Evolutionary conservation across 148 eudicot genomes (phyloP), one percentile per base, ranked within the genome.

Genomic region (Heliamphora exappendiculata): DNA sequence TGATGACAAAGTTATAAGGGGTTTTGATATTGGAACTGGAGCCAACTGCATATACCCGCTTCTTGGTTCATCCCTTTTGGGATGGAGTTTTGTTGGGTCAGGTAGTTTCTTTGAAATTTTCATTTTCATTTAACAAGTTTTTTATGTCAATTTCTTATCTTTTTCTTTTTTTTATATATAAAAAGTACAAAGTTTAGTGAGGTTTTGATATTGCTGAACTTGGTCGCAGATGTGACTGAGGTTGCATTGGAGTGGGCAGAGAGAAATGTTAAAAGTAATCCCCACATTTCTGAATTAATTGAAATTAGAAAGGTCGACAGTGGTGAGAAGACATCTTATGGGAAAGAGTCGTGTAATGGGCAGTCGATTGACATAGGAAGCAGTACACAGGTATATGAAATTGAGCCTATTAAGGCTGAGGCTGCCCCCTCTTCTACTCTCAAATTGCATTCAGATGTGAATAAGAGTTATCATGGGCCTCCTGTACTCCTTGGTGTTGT

Each of bases 41-140:
- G 94, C 97, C 72, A 94, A 94, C 74, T 94, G 98, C 75, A 94
- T 94, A 22, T 94, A 94, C 79, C 97, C 98, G 24, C 98, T 94
- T 78, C 96, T 94, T 53, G 98, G 98, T 81, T 96, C 97, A 62
- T 89, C 98, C 62, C 85, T 92, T 67, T 78, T 90, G 76, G 90
- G 96, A 19, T 94, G 97, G 98, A 89, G 84, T 65, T 94, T 92
- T 76, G 94, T 94, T 63, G 98, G 92, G 13, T 90, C 98, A 81
- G 98, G 98, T 94, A 81, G 39, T 66, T 49, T 63, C 20, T 1
- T 22, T 60, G 29, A 5, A n/a, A 5, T 37, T 9, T 3, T 41
- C 17, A 19, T 39, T 54, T 41, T 20, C 54, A 24, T 19, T 36
- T 64, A 9, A 34, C 14, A 72, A 58, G 24, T 54, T 45, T 55